These are phyloP conservation scores for Trametes villosa DNA, from an alignment of 768 basidiomycete species.

Conservation along the genomic window DNA sequence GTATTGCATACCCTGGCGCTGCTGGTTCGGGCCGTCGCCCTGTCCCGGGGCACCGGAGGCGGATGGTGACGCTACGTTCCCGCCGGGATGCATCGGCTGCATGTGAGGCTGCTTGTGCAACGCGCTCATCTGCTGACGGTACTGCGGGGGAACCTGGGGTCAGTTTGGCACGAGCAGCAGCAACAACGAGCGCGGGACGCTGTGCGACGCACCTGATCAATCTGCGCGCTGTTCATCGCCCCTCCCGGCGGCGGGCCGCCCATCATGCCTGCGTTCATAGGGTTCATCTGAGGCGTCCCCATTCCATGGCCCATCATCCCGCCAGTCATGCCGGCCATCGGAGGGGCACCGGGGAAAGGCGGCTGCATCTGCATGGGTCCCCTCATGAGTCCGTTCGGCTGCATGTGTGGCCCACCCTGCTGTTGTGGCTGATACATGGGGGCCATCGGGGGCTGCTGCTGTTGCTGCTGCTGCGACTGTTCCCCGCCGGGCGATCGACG, in stretches of 20 bases:
- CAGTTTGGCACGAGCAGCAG: background rate
- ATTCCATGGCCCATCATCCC: constrained; percentile 40
- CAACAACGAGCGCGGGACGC: too few species aligned
- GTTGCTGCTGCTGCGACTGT: constrained; percentile 36
- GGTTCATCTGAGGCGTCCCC: constrained; percentile 37
- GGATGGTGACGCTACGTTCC: constrained; percentile 48
- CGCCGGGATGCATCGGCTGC: constrained; percentile 34
- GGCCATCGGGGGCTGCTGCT: constrained; percentile 41
- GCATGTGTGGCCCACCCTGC: constrained; percentile 42
- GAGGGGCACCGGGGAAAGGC: constrained; percentile 33
- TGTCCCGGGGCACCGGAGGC: constrained; percentile 43
- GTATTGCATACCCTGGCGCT: constrained; percentile 39
- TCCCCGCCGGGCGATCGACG: constrained; percentile 38
- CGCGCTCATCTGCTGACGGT: constrained; percentile 44
- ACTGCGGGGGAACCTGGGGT: constrained; percentile 28
- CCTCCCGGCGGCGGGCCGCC: constrained; percentile 36
- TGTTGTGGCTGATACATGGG: constrained; percentile 39
- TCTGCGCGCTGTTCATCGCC: constrained; percentile 42
- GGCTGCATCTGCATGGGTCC: constrained; percentile 37
- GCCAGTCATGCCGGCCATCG: constrained; percentile 35
- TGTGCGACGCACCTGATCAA: constrained; percentile 33
- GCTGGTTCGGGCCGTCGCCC: constrained; percentile 25
- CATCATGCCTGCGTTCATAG: constrained; percentile 44
- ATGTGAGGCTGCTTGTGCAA: constrained; percentile 37
- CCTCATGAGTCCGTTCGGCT: constrained; percentile 46